Evolutionary conservation across 2,329 filamentous ascomycete genomes (phyloP), one percentile per base, ranked within the genome.

Genomic region (Septoria linicola): DNA sequence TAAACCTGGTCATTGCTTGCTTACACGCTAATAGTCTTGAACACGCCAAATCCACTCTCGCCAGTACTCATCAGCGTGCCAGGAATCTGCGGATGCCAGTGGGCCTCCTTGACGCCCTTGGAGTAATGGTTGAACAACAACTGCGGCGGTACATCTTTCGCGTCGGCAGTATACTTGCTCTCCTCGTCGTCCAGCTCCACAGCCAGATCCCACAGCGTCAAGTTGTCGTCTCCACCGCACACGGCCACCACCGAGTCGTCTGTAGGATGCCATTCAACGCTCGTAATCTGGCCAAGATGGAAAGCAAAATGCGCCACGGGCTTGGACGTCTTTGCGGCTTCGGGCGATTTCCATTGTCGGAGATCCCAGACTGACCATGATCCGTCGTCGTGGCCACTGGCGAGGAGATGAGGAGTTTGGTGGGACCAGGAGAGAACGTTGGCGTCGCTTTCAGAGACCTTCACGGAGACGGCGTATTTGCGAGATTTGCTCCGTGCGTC

Each of bases 151-250:
- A 97, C 89, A 57, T 96, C 92, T 66, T 88, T 84, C 34, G 92
- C 83, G 46, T 89, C 90, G 0, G 86, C 89, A 3, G 87, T 91
- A 65, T 95, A 89, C 68, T 84, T 88, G 73, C 87, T 95, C 78
- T 97, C 93, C 72, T 99, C 93, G 67, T 97, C 93, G 63, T 99
- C 93, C 55, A 97, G 70, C 76, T 99, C 93, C 51, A 97, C 93
- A 0, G 91, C 90, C 68, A 99, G 72, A 80, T 99, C 93, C 93
- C 93, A 97, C 25, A 97, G 75, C 1, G 93, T 96, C 25, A 97
- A 82, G 0, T 92, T 97, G 73, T 91, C 92, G 71, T 99, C 93
- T 37, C 86, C 93, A 0, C 89, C 89, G 17, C 89, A 92, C 35
- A 97, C 90, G 2, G 89, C 88, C 13, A 99, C 83, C 65, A 97